Evolutionary conservation across 371 early-diverging fungal genomes (phyloP), one percentile per base, ranked within the genome.

Genomic region (Batkoa obscura): DNA sequence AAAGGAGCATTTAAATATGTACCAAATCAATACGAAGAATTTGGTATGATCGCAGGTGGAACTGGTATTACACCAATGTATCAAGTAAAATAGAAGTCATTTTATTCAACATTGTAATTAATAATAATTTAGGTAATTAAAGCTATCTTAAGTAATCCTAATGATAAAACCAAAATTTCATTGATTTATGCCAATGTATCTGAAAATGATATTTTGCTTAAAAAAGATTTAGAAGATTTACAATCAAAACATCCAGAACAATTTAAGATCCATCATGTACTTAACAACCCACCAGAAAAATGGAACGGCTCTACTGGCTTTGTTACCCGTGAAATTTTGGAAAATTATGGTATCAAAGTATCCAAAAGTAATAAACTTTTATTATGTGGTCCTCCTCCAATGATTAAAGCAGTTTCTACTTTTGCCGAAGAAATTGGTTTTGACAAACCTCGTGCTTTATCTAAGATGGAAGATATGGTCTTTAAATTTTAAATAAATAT

Each of bases 21-120:
- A n/a, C 78, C 86, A 45, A 90, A 90, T 66, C 76, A 88, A 75
- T 74, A 77, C 48, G 70, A 75, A 35, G 72, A 72, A 8, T 68
- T 97, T 35, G 89, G 90, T 47, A 94, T 98, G 95, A 81, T 97
- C 61, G 87, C 89, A 43, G 94, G 92, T 45, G 88, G 87, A 59
- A 83, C 89, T 54, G 92, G 94, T 51, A 87, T 94, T 63, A 93
- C 94, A 0, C 94, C 94, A 39, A 94, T 94, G 94, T 74, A 81
- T 56, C 93, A 91, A 66, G 75, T 82, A 68, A 59, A 34, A 13
- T 33, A 23, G 23, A 23, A 23, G 23, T 13, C 15, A 37, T 33
- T 37, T 6, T 12, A 36, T 8, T 23, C 30, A 32, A 13, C 10
- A 52, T 35, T 32, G 39, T 47, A 10, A 31, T 58, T 43, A 55